These are phyloP conservation scores for Puccinia brachypodii DNA, from an alignment of 1,284 basidiomycete species.

Conservation along the genomic window DNA sequence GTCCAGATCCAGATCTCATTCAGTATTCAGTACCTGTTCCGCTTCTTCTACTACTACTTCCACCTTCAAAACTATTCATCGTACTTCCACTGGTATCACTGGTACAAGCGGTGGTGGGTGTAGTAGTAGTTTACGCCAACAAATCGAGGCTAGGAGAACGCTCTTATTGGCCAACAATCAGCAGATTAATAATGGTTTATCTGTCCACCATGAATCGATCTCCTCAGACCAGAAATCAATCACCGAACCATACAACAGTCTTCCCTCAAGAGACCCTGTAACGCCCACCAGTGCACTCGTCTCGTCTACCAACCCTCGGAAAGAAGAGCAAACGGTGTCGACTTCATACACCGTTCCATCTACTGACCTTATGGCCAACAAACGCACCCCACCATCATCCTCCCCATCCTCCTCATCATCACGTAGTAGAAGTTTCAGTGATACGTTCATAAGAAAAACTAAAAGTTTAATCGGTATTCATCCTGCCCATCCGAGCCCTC, in stretches of 20 bases:
- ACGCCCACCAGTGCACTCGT: too few species aligned
- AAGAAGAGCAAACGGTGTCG: too few species aligned
- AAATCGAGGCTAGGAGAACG: too few species aligned
- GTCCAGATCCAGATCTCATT: neutral
- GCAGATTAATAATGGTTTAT: neutral
- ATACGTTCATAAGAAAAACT: conserved; percentile 18
- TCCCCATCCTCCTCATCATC: neutral
- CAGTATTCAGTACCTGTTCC: neutral
- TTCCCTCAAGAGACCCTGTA: too few species aligned
- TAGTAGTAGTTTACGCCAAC: neutral
- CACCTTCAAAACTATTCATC: neutral
- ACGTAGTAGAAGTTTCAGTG: conserved; percentile 24
- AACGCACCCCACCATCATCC: neutral
- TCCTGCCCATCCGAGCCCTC: too few species aligned
- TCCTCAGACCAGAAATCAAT: too few species aligned
- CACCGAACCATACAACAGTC: too few species aligned
- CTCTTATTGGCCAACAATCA: neutral
- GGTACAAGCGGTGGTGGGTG: neutral
- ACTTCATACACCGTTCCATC: neutral
- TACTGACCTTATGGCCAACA: too few species aligned
- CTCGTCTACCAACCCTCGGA: too few species aligned
- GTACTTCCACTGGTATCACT: neutral
- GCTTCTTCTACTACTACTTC: neutral
- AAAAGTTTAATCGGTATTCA: neutral
- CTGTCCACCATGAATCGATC: too few species aligned